Base-by-base conservation (phyloP, 192 early-diverging fungal genomes). In the Geranomyces variabilis region DNA sequence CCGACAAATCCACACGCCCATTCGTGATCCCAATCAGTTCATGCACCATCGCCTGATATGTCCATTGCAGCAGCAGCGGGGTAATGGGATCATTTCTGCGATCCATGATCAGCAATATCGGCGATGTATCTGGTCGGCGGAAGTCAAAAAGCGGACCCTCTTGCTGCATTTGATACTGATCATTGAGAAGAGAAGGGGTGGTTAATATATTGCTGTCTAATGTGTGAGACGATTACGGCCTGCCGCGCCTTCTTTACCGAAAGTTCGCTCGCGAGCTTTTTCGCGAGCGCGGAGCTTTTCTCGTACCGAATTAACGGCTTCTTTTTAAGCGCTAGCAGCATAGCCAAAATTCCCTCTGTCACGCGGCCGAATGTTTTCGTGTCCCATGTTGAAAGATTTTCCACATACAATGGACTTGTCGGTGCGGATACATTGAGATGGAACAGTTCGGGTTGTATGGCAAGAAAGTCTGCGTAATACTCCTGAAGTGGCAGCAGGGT, bases 31-130 rank as follows among this genome's bases (percentile, higher is more conserved):
- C 97, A 57, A 98, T 85, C 61, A 96, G 80, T 67, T 98, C 97
- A 77, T 99, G 93, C 9, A 97, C 92, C 92, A 99, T 94, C 3
- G 97, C 96, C 71, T 99, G 96, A 73, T 99, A 99, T 5, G 95
- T 99, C 97, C 97, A 99, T 74, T 97, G 97, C 13, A 88, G 89
- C 14, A 99, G 84, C 17, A 99, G 79, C 13, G 97, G 96, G 0
- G 95, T 98, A 1, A 98, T 90, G 1, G 97, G 95, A 69, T 99
- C 97, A 75, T 95, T 95, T 31, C 94, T 86, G 33, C 97, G 91
- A 78, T 99, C 97, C 55, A 99, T 71, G 49, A 99, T 86, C 28
- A 98, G 74, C 3, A 99, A 81, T 57, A 96, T 88, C 6, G 94
- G 96, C 0, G 95, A 89, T 21, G 92, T 90, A 74, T 90, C 93